Base-by-base conservation (phyloP, 225 moss, liverwort and hornwort genomes). In the Asterella californica region DNA sequence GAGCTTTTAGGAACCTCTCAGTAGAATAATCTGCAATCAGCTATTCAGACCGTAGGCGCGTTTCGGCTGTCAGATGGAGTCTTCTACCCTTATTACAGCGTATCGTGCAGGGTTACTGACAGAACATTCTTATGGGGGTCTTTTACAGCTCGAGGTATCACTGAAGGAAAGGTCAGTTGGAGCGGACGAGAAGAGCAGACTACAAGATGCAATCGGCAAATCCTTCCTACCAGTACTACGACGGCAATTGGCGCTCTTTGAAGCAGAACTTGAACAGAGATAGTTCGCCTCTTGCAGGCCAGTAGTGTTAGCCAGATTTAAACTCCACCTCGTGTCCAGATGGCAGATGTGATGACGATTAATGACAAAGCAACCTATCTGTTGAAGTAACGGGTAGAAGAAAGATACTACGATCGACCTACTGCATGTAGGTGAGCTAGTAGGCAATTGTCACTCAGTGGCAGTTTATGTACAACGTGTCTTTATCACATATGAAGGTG, bases 231-330 rank as follows among this genome's bases (percentile, higher is more conserved):
- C 95, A 17, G 83, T 84, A 83, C 82, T 95, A 32, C 89, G 93
- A 60, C 79, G 86, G 45, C 88, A 95, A 84, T 83, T 95, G n/a
- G 90, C 88, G 82, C 85, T 91, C 84, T 95, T 95, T 54, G 95
- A 95, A 81, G 84, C 90, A 3, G 95, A 95, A 87, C 79, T 96
- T 59, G 90, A 92, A 79, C 87, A 91, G 74, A 92, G 95, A 88
- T 93, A 85, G 87, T 48, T 74, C 1, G 18, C 21, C 7, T n/a
- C 75, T 10, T 33, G 33, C 15, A 64, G 25, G 36, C 15, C 37
- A 17, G 19, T 22, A 78, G 48, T 19, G 25, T 6, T 68, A 74
- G 73, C 42, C 18, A 17, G 37, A 74, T 47, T 49, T 9, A 32
- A 52, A 34, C 38, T 54, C 65, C 15, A 45, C 77, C 17, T 47